These are phyloP conservation scores for Clarireedia sp. DNA, from an alignment of 2,329 filamentous ascomycete genomes.

Conservation along the genomic window DNA sequence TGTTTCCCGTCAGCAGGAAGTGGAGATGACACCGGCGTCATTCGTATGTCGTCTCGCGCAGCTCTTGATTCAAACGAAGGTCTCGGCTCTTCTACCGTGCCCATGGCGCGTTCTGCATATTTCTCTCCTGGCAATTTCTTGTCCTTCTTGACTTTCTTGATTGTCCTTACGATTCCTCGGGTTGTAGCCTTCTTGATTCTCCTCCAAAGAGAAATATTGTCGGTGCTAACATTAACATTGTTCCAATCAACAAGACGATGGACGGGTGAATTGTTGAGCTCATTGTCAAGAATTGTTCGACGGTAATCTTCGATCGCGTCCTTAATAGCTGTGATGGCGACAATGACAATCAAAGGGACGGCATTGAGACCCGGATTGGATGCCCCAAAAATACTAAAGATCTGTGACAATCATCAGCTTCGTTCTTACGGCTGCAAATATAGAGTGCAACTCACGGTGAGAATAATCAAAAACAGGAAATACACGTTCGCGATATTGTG, in stretches of 20 bases:
- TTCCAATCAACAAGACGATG: slow-evolving; percentile 82
- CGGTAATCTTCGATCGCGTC: slow-evolving; percentile 95
- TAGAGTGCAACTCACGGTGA: slow-evolving; percentile 61
- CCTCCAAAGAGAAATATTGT: slow-evolving; percentile 80
- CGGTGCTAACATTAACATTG: slow-evolving; percentile 88
- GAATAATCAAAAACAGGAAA: slow-evolving; percentile 92
- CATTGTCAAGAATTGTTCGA: slow-evolving; percentile 81
- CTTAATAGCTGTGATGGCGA: slow-evolving; percentile 82
- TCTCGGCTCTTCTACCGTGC: slow-evolving; percentile 20
- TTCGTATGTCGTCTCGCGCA: slow-evolving; percentile 69
- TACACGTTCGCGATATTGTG: slow-evolving; percentile 98
- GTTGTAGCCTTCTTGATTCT: slow-evolving; percentile 79
- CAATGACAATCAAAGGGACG: slow-evolving; percentile 87
- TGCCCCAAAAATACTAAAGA: slow-evolving; percentile 93
- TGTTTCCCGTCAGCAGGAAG: slow-evolving; percentile 39
- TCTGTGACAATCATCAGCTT: slow-evolving; percentile 45
- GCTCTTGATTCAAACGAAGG: slow-evolving; percentile 55
- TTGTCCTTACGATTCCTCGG: slow-evolving; percentile 26
- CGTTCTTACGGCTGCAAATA: background rate
- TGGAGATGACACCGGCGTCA: slow-evolving; percentile 90
- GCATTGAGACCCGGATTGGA: slow-evolving; percentile 83
- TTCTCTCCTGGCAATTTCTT: slow-evolving; percentile 33
- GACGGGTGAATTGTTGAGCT: slow-evolving; percentile 92
- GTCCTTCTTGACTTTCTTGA: slow-evolving; percentile 42
- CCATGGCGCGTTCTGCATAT: slow-evolving; percentile 18